A percentile compares a stretch with the other conserved stretches of the same genome.
phyloP scores from a whole-genome alignment of 345 rosid genomes.

The Carallia pectinifolia region DNA sequence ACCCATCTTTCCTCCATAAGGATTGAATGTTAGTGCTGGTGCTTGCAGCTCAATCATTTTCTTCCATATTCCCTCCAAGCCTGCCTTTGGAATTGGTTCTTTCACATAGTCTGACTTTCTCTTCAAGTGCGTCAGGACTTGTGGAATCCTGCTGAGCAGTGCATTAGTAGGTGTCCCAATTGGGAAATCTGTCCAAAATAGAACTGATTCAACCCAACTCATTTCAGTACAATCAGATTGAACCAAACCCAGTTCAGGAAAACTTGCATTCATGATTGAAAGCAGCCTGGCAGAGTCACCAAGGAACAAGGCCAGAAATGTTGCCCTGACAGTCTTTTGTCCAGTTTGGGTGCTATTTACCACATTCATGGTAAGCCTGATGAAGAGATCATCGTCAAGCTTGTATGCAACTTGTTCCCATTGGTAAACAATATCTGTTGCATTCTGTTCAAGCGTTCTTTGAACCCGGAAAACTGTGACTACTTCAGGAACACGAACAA shows the following conservation, averaged over 20 bases:
- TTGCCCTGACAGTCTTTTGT: background rate
- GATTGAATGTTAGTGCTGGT: constrained; percentile 9
- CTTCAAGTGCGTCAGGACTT: background rate
- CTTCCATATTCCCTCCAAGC: constrained; percentile 22
- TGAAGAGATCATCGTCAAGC: constrained; percentile 11
- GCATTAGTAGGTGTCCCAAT: constrained; percentile 1
- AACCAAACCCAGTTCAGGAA: constrained; percentile 11
- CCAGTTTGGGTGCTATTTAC: background rate
- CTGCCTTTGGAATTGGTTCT: constrained; percentile 18
- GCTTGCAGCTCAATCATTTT: constrained; percentile 17
- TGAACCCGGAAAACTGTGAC: constrained; percentile 8
- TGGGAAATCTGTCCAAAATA: constrained; percentile 22
- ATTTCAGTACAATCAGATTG: constrained; percentile 6
- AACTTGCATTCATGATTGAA: background rate
- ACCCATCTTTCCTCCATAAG: constrained; percentile 18
- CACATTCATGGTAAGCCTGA: background rate
- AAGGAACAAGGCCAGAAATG: constrained; percentile 1
- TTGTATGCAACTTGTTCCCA: constrained; percentile 13
- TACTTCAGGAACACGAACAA: constrained; percentile 10
- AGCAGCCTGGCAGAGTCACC: constrained; percentile 5
- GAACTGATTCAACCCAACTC: constrained; percentile 16
- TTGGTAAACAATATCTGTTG: constrained; percentile 8
- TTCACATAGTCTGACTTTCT: constrained; percentile 31
- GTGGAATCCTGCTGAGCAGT: constrained; percentile 18
- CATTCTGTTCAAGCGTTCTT: constrained; percentile 8